These are phyloP conservation scores for Multifurca ochricompacta DNA, from an alignment of 768 basidiomycete genomes.

Conservation along the genomic window DNA sequence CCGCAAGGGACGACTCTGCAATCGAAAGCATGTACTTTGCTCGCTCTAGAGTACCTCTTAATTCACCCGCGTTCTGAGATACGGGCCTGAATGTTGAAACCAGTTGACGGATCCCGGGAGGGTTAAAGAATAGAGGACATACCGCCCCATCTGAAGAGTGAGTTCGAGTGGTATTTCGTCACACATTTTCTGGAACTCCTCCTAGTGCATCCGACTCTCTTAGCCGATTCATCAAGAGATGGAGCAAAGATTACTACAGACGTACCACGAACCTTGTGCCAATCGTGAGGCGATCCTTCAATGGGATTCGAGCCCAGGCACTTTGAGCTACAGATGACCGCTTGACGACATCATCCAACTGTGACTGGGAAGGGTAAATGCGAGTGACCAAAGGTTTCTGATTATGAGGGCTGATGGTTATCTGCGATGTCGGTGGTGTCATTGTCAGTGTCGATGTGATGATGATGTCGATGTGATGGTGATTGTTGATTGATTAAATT, in stretches of 20 bases:
- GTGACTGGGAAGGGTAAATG: conserved; percentile 49
- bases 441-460: no score
- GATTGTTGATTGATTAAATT: conserved; percentile 6
- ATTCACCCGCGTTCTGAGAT: conserved; percentile 69
- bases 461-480: no score
- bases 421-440: conserved; percentile 45
- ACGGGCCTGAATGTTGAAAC: conserved; percentile 49
- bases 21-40: conserved; percentile 81
- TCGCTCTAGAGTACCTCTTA: conserved; percentile 73
- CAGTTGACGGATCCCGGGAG: neutral
- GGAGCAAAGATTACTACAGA: conserved; percentile 27
- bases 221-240: neutral
- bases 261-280: conserved; percentile 65
- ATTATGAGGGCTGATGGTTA: conserved; percentile 77
- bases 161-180: conserved; percentile 70
- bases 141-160: conserved; percentile 90
- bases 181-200: conserved; percentile 42
- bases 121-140: conserved; percentile 23
- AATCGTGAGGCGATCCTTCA: conserved; percentile 60
- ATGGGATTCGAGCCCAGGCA: conserved; percentile 52
- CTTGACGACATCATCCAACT: conserved; percentile 55
- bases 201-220: conserved; percentile 26
- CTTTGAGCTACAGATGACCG: conserved; percentile 62
- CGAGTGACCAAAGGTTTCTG: conserved; percentile 64
- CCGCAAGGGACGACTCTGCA: conserved; percentile 64